These are phyloP conservation scores for Pestalotiopsis sp. DNA, from an alignment of 2,329 filamentous ascomycete genomes.

Conservation along the genomic window DNA sequence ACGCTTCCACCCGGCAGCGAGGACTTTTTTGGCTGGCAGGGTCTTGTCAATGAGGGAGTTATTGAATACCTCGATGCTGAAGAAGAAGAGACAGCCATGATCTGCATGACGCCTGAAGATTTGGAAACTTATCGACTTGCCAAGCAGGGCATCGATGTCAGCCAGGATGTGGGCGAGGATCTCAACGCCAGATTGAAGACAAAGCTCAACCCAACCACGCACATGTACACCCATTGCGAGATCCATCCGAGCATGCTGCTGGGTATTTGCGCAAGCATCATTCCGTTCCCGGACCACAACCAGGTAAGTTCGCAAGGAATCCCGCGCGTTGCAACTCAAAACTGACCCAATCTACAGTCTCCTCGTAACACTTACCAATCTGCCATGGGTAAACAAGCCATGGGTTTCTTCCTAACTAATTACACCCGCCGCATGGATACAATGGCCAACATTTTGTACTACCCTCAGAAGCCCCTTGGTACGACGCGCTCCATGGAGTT, in stretches of 20 bases:
- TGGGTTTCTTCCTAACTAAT: conserved; percentile 98
- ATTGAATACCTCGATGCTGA: conserved; percentile 97
- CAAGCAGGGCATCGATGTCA: conserved; percentile 65
- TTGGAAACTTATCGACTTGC: conserved; percentile 76
- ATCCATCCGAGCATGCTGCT: conserved; percentile 99
- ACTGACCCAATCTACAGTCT: conserved; percentile 60
- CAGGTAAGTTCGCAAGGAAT: conserved; percentile 55
- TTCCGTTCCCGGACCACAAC: conserved; percentile 99
- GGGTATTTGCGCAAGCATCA: conserved; percentile 97
- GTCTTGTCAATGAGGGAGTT: conserved; percentile 79
- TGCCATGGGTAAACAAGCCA: conserved; percentile 99
- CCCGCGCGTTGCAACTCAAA: background rate
- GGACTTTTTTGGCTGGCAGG: conserved; percentile 83
- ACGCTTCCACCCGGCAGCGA: conserved; percentile 62
- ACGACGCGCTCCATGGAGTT: conserved; percentile 99
- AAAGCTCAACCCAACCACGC: conserved; percentile 81
- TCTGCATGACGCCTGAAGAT: conserved; percentile 97
- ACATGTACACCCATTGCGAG: conserved; percentile 97
- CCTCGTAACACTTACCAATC: conserved; percentile 99
- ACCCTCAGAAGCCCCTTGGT: conserved; percentile 94
- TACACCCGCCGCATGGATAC: conserved; percentile 98
- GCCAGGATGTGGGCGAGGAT: conserved; percentile 66
- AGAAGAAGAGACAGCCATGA: conserved; percentile 98
- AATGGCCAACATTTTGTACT: conserved; percentile 99
- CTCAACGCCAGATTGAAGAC: conserved; percentile 88